These are phyloP conservation scores for Helotiales sp. DNA, from an alignment of 2,329 filamentous ascomycete genomes.

Conservation along the genomic window DNA sequence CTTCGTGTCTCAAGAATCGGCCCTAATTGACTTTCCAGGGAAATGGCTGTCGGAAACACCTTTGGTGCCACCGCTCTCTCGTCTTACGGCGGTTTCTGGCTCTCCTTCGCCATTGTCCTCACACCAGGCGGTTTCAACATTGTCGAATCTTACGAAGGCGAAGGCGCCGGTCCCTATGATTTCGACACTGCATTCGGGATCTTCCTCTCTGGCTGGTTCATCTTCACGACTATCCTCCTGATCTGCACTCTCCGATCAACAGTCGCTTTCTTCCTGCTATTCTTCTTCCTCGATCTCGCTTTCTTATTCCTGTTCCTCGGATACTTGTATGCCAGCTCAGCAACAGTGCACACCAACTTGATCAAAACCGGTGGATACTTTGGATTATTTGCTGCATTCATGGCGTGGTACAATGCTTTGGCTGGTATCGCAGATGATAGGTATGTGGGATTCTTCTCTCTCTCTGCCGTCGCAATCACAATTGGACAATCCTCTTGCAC, in stretches of 20 bases:
- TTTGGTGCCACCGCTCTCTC: slow-evolving; percentile 63
- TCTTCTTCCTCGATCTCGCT: slow-evolving; percentile 57
- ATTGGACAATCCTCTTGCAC: not conserved
- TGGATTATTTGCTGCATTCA: slow-evolving; percentile 76
- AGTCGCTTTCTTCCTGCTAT: slow-evolving; percentile 59
- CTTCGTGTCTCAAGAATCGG: not conserved
- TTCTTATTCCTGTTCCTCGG: slow-evolving; percentile 57
- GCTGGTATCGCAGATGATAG: slow-evolving; percentile 76
- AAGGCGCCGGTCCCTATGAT: slow-evolving; percentile 32
- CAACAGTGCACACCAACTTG: slow-evolving; percentile 45
- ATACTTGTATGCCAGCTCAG: slow-evolving; percentile 28
- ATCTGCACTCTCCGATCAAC: slow-evolving; percentile 59
- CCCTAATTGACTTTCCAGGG: slow-evolving; percentile 40
- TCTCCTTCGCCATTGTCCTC: slow-evolving; percentile 56
- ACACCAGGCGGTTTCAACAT: slow-evolving; percentile 59
- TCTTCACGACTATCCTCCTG: slow-evolving; percentile 59
- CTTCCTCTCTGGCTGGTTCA: slow-evolving; percentile 62
- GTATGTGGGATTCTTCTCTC: slow-evolving; percentile 40
- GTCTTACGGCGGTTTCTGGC: slow-evolving; percentile 65
- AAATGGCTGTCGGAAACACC: slow-evolving; percentile 64
- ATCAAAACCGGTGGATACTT: slow-evolving; percentile 76
- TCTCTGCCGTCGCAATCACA: not conserved
- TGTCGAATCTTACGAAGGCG: slow-evolving; percentile 34
- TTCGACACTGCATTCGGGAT: slow-evolving; percentile 55
- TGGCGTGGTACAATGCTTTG: slow-evolving; percentile 86